Evolutionary conservation across 2,329 filamentous ascomycete genomes (phyloP).

Genomic region (Alternaria consortialis): DNA sequence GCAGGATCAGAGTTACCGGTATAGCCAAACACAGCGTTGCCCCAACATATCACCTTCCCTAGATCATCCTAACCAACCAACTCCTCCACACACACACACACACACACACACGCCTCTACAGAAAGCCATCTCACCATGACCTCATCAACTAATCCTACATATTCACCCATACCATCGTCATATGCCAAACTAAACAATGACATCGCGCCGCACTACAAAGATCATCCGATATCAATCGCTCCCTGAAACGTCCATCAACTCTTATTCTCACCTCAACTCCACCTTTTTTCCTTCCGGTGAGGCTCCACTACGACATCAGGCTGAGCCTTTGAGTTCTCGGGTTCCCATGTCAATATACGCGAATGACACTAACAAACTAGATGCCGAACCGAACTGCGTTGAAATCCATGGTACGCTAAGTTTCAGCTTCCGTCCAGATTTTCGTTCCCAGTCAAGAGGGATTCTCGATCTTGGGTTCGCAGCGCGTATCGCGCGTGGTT

Average conservation of each 20-base stretch:
- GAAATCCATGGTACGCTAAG: not conserved
- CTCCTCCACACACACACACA: too few species aligned
- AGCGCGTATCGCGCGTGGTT: not conserved
- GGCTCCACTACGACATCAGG: not conserved
- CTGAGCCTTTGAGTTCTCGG: not conserved
- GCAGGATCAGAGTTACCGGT: not conserved
- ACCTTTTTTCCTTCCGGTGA: not conserved
- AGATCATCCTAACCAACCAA: not conserved
- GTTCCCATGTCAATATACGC: not conserved
- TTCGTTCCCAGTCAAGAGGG: not conserved
- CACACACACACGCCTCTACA: too few species aligned
- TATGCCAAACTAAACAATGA: not conserved
- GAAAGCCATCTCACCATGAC: not conserved
- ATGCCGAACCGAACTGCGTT: not conserved
- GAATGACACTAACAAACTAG: not conserved
- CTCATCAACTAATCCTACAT: not conserved
- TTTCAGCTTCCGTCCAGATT: conserved; percentile 1
- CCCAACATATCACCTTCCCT: not conserved
- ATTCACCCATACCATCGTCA: not conserved
- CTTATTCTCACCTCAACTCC: not conserved
- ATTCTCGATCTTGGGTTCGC: conserved; percentile 2
- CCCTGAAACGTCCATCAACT: not conserved
- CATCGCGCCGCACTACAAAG: not conserved
- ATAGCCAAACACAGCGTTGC: not conserved
- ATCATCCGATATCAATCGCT: not conserved